Percentiles rank a stretch among this genome's conserved stretches.
These are phyloP conservation scores for Ajuga reptans DNA, from an alignment of 305 asterid species.

Conservation along the genomic window DNA sequence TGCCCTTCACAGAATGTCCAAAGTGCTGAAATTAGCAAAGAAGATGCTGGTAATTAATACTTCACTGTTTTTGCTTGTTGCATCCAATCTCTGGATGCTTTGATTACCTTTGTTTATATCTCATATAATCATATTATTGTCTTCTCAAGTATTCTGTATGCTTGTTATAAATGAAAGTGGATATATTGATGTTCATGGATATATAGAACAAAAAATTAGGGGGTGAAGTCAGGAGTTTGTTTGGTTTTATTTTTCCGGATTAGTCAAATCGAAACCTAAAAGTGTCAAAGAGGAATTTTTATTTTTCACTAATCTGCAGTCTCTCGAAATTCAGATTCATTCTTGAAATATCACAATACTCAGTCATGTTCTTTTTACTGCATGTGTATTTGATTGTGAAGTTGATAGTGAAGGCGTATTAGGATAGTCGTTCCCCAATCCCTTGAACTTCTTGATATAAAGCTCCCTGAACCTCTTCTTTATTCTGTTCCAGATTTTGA, in stretches of 20 bases:
- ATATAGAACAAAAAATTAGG: background rate
- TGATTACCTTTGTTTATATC: background rate
- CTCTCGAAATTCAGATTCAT: background rate
- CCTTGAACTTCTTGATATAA: conserved; percentile 15
- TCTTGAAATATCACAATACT: background rate
- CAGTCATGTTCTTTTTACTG: background rate
- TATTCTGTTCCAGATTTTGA: conserved; percentile 10
- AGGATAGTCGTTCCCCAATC: background rate
- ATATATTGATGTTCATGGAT: no score
- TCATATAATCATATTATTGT: background rate
- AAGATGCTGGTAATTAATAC: conserved; percentile 17
- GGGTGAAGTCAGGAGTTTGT: background rate
- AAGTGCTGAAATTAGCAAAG: conserved; percentile 19
- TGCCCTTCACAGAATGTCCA: conserved; percentile 17
- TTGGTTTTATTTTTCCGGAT: background rate
- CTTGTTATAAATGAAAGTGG: background rate
- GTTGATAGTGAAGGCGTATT: background rate
- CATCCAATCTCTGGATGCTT: background rate
- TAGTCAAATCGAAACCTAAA: no score
- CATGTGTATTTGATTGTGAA: background rate
- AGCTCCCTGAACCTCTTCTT: conserved; percentile 17
- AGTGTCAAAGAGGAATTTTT: no score
- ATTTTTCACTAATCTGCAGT: background rate
- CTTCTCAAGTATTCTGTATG: background rate
- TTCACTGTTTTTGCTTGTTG: background rate